Evolutionary conservation across 305 asterid genomes (phyloP), one percentile per base, ranked within the genome.

Genomic region (Stenogyne calaminthoides): DNA sequence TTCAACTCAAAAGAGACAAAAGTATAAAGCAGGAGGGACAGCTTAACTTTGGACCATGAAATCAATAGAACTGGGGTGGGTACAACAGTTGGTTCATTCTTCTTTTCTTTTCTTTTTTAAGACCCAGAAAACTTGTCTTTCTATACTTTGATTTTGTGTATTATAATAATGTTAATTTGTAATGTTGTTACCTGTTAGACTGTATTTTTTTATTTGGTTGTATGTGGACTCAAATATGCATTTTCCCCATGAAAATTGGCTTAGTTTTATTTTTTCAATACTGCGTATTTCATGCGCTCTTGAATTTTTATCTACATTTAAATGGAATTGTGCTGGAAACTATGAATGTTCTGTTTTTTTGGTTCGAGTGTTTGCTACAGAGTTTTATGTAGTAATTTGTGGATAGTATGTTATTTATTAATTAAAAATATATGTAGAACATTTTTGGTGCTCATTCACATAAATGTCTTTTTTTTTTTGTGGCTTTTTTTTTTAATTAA

Each of bases 1-100:
- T 95, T 76, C 98, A 92, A 80, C 95, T 92, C 36, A 95, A 95
- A 80, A 82, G 94, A 76, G 96, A 91, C 72, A 87, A 90, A 90
- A 88, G 76, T 85, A 81, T n/a, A 60, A 60, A 19, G 52, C 61
- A 78, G 75, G 74, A 77, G 58, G 59, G 71, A 77, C 54, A 69
- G 78, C 69, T 84, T 15, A 49, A 49, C 56, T 49, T 19, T 8
- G 6, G 36, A 32, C 42, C 42, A 37, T 37, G 42, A 37, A 7
- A 37, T 37, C 42, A 37, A 37, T 60, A 8, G 20, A 57, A 52
- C 12, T 67, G 79, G 64, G 72, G 80, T 69, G 71, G 79, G 67
- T 27, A 15, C 67, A 27, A 54, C 15, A 6, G 25, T 25, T 62
- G 51, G 44, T 72, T 40, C 66, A 62, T 44, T 64, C 42, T 76